Conservation (phyloP, 2,329 filamentous ascomycete species). For the Monosporascus sp. region DNA sequence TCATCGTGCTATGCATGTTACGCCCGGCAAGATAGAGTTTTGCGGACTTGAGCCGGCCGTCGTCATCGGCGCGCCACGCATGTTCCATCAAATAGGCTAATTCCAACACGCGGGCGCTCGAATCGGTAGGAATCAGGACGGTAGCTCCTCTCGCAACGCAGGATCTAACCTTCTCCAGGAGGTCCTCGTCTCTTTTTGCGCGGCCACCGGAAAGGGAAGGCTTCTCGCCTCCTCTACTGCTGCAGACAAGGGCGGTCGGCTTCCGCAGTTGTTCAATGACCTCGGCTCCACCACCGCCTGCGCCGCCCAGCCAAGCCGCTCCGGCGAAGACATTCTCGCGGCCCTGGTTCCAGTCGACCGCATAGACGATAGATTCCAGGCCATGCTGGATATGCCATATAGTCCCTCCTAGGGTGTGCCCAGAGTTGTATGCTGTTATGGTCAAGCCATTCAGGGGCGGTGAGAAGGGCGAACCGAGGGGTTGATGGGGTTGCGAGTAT, state of each 20-base stretch:
- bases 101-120: constrained; percentile 89
- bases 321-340: constrained; percentile 91
- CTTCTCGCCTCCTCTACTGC: constrained; percentile 72
- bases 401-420: constrained; percentile 90
- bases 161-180: constrained; percentile 75
- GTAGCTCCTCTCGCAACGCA: constrained; percentile 80
- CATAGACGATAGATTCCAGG: constrained; percentile 93
- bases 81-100: constrained; percentile 89
- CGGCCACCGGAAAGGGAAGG: constrained; percentile 66
- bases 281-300: constrained; percentile 74
- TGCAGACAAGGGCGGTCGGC: constrained; percentile 90
- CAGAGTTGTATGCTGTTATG: constrained; percentile 94
- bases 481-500: constrained; percentile 94
- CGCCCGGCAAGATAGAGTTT: constrained; percentile 79
- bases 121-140: constrained; percentile 89
- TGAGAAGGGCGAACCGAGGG: constrained; percentile 78
- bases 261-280: constrained; percentile 91
- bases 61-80: constrained; percentile 70
- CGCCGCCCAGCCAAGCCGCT: constrained; percentile 86
- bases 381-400: constrained; percentile 99
- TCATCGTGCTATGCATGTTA: constrained; percentile 82
- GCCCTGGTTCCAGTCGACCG: constrained; percentile 97
- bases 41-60: constrained; percentile 46
- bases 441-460: constrained; percentile 86
- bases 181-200: constrained; percentile 76